Evolutionary conservation across 2,329 filamentous ascomycete genomes (phyloP), one percentile per base, ranked within the genome.

Genomic region (Tolypocladium ovalisporum): DNA sequence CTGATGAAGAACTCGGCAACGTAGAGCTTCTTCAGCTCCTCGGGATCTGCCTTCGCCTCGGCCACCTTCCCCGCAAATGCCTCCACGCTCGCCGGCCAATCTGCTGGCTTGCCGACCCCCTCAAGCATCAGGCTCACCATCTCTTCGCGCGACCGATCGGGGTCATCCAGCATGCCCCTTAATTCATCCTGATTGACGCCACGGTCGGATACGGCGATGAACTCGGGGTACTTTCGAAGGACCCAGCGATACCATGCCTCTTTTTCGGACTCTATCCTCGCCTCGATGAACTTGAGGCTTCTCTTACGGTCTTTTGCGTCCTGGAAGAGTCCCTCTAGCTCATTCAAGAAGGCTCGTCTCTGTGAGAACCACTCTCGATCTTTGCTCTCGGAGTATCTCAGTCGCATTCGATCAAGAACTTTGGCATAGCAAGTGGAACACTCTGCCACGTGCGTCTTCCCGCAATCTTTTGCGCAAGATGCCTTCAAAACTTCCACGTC

Each of bases 361-460:
- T 74, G 73, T 2, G 76, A 71, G 65, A 83, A 82, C 81, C 81
- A 84, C 64, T 81, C 78, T 24, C 63, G 66, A 22, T 68, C 69
- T 47, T 65, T 59, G 32, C 66, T 67, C n/a, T 70, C 69, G 54
- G 64, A 66, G 56, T 72, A 75, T 15, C 72, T 64, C 44, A 62
- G 61, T 24, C 71, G 68, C 64, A 83, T 71, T 37, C 72, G 71
- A 37, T 78, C 74, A 47, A 83, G 64, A 5, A 80, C 67, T 56
- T 76, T 72, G 24, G 67, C 67, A 67, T 77, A 80, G 65, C 80
- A 83, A 29, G 72, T 68, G 12, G 72, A 63, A 63, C 79, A 83
- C 51, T 79, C 72, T 9, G 71, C 61, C 17, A 78, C 67, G 54
- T 76, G 72, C 49, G 63, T 64, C 62, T 76, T 75, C 47, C 67